phyloP scores from a whole-genome alignment of 129 eudicot species.

The Centaurea solstitialis region DNA sequence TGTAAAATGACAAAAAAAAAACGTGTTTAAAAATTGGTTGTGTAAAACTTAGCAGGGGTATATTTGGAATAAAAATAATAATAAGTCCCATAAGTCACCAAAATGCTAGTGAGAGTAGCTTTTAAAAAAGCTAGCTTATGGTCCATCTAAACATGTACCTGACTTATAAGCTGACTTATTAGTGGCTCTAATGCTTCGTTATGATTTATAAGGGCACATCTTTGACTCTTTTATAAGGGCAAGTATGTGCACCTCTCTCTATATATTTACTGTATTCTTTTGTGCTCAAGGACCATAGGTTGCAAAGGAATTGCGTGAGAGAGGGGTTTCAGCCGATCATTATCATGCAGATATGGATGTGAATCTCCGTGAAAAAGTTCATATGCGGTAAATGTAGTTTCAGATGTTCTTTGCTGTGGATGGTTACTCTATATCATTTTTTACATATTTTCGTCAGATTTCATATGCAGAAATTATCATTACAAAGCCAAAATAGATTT shows the following conservation, averaged over 20 bases:
- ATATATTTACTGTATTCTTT: conserved; percentile 26
- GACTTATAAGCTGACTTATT: no score
- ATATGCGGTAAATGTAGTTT: conserved; percentile 52
- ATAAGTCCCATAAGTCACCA: no score
- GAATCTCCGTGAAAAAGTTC: conserved; percentile 82
- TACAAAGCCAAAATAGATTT: conserved; percentile 1
- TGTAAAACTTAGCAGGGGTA: no score
- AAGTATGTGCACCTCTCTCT: no score
- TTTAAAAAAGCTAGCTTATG: no score
- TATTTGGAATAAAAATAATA: no score
- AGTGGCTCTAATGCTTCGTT: neutral
- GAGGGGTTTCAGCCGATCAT: conserved; percentile 84
- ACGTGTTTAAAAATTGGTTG: no score
- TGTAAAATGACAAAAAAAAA: no score
- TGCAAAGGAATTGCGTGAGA: conserved; percentile 82
- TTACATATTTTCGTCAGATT: neutral
- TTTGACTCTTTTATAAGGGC: no score
- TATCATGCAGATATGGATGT: conserved; percentile 99
- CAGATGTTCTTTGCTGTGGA: neutral
- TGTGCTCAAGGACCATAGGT: conserved; percentile 56
- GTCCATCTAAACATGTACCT: no score
- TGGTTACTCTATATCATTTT: neutral
- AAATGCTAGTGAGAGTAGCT: no score
- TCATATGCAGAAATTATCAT: neutral
- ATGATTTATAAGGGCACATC: no score